phyloP scores from a whole-genome alignment of 192 early-diverging fungal species.

The Gaertneriomyces semiglobifer region DNA sequence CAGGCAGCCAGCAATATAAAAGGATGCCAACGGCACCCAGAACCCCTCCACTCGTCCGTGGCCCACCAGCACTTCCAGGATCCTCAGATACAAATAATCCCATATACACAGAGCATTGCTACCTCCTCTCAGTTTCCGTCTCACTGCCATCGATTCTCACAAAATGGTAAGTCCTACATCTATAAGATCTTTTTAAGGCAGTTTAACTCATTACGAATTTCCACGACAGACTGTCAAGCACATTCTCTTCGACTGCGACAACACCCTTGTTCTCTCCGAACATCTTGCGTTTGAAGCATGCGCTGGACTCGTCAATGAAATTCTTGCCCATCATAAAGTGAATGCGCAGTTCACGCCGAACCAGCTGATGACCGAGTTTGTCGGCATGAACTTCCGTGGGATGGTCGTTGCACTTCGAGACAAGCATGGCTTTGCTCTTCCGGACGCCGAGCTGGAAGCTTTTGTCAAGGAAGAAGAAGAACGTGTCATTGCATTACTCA shows the following conservation, averaged over 20 bases:
- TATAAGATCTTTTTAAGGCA: too few relatives aligned
- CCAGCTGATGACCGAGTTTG: constrained; percentile 3
- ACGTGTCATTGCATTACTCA: not conserved
- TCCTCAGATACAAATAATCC: too few relatives aligned
- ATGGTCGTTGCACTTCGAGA: constrained; percentile 14
- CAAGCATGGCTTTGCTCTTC: constrained; percentile 1
- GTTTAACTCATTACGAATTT: too few relatives aligned
- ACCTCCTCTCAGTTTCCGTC: too few relatives aligned
- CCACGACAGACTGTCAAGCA: not conserved
- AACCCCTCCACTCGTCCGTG: too few relatives aligned
- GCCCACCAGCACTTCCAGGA: too few relatives aligned
- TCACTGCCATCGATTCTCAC: too few relatives aligned
- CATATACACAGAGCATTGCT: too few relatives aligned
- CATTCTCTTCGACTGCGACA: constrained; percentile 17
- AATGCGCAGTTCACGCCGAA: constrained; percentile 7
- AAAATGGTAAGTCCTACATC: too few relatives aligned
- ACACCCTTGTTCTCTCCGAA: constrained; percentile 14
- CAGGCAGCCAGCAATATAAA: too few relatives aligned
- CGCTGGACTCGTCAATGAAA: constrained; percentile 3
- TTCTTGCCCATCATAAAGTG: constrained; percentile 15
- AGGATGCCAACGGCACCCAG: too few relatives aligned
- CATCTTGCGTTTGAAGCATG: constrained; percentile 17
- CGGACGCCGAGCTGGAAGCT: not conserved
- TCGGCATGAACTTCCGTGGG: constrained; percentile 21
- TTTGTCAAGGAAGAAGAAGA: constrained; percentile 10